Conservation (phyloP, 164 flowering plant species). For the Umbellularia californica region DNA sequence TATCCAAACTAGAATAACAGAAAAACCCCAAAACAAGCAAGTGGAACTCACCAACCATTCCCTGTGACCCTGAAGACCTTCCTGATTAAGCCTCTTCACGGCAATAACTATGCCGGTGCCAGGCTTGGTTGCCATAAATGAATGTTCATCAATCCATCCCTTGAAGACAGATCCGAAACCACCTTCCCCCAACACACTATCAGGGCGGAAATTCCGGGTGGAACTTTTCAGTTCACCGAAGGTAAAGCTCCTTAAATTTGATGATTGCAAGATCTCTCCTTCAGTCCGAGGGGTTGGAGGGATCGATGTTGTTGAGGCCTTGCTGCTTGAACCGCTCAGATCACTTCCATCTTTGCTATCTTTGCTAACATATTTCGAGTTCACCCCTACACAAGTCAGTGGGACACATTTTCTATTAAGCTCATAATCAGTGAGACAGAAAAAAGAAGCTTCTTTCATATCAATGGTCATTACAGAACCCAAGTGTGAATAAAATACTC, state of each 20-base stretch:
- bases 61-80: conserved; percentile 72
- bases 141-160: conserved; percentile 78
- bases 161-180: conserved; percentile 88
- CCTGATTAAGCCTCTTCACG: conserved; percentile 74
- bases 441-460: too few relatives aligned
- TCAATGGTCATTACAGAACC: too few relatives aligned
- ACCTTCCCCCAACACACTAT: conserved; percentile 88
- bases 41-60: conserved; percentile 82
- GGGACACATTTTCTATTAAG: background rate
- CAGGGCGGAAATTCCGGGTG: conserved; percentile 86
- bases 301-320: conserved; percentile 26
- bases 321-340: conserved; percentile 35
- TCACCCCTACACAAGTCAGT: conserved; percentile 27
- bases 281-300: conserved; percentile 54
- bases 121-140: conserved; percentile 55
- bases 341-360: conserved; percentile 37
- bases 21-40: background rate
- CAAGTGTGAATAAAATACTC: too few relatives aligned
- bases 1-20: background rate
- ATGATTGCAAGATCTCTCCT: conserved; percentile 60
- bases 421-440: background rate
- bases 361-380: conserved; percentile 26
- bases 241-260: conserved; percentile 57
- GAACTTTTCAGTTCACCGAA: conserved; percentile 61
- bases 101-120: conserved; percentile 76